A percentile compares a stretch with the other conserved stretches of the same genome.
Evolutionary conservation across 2,329 filamentous ascomycete species (phyloP).

Genomic region (Fusarium goolgardi): DNA sequence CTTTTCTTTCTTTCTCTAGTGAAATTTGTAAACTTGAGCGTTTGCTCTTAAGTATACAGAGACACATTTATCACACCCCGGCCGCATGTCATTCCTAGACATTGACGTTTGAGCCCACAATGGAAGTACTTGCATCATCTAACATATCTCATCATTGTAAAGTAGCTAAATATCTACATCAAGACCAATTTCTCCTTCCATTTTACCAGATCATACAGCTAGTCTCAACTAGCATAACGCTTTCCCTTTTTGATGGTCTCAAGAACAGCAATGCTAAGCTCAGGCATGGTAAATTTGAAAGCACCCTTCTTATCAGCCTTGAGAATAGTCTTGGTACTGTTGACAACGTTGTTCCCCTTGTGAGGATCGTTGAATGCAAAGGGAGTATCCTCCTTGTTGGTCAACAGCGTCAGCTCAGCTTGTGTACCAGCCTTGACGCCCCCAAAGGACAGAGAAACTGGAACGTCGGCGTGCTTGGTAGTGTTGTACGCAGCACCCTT

Average conservation of each 20-base stretch:
- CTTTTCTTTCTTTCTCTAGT: neutral
- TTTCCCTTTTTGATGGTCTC: slow-evolving; percentile 53
- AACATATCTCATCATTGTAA: neutral
- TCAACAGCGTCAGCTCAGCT: slow-evolving; percentile 60
- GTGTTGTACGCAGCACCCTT: slow-evolving; percentile 66
- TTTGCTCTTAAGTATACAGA: neutral
- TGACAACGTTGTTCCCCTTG: slow-evolving; percentile 62
- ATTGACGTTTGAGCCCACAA: neutral
- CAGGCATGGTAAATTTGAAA: slow-evolving; percentile 65
- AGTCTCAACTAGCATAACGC: slow-evolving; percentile 2
- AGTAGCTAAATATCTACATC: neutral
- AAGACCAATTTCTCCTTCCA: neutral
- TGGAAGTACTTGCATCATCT: neutral
- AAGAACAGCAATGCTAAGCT: slow-evolving; percentile 67
- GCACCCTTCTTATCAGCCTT: slow-evolving; percentile 58
- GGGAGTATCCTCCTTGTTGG: slow-evolving; percentile 54
- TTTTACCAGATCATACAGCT: too few relatives aligned
- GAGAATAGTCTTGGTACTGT: slow-evolving; percentile 54
- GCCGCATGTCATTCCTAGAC: too few relatives aligned
- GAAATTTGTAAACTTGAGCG: neutral
- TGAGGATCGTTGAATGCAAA: slow-evolving; percentile 59
- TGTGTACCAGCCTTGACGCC: slow-evolving; percentile 54
- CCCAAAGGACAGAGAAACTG: slow-evolving; percentile 60
- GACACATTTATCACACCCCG: neutral
- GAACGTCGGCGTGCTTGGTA: slow-evolving; percentile 57